phyloP scores from a whole-genome alignment of 148 eudicot genomes.

The Agrostemma githago region DNA sequence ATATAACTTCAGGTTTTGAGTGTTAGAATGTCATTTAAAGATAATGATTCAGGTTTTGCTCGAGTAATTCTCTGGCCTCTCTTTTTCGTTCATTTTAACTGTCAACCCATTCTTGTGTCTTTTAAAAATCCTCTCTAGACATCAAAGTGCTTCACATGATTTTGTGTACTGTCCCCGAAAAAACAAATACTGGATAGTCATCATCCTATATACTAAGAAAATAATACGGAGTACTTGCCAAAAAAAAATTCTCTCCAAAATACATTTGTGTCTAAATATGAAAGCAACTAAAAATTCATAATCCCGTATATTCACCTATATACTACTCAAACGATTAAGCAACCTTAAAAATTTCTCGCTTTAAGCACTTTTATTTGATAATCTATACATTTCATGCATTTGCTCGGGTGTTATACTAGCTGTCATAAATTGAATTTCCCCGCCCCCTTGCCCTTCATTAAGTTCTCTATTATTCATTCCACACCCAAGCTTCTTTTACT shows the following conservation, averaged over 20 bases:
- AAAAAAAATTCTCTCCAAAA: too few species aligned
- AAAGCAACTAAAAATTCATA: too few species aligned
- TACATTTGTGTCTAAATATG: too few species aligned
- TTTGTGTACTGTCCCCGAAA: neutral
- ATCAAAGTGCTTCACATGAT: neutral
- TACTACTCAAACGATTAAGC: too few species aligned
- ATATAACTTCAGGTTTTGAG: neutral
- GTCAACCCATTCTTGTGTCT: neutral
- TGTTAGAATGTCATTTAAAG: neutral
- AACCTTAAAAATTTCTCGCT: too few species aligned
- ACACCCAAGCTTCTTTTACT: neutral
- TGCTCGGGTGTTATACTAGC: too few species aligned
- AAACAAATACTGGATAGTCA: neutral
- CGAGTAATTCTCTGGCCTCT: neutral
- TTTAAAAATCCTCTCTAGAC: neutral
- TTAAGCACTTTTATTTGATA: too few species aligned
- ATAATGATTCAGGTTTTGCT: neutral
- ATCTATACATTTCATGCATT: too few species aligned
- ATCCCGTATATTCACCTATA: too few species aligned
- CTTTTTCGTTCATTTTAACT: neutral
- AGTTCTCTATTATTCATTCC: conserved; percentile 7
- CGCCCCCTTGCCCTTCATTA: neutral
- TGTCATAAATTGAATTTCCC: neutral
- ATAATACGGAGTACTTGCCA: too few species aligned
- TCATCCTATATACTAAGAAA: too few species aligned